Evolutionary conservation across 2,329 filamentous ascomycete species (phyloP), one percentile per base, ranked within the genome.

Genomic region (Ophiosphaerella herpotricha): DNA sequence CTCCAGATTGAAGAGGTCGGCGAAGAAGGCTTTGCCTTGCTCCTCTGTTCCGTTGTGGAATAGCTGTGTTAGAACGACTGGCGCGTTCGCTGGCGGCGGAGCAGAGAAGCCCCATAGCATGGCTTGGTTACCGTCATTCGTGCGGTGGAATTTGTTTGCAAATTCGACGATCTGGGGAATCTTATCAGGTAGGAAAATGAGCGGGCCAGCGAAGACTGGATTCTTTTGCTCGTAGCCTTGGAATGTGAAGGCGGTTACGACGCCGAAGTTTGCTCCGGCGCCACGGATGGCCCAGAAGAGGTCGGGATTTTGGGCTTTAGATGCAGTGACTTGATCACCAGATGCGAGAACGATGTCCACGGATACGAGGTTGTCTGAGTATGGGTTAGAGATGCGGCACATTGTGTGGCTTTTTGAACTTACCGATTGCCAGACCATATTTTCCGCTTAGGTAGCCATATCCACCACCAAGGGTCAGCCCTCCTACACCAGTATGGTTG

Each of bases 401-500:
- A 29, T 29, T 29, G 7, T 29, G 11, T 7, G 26, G 3, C 7
- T 11, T 29, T 29, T 11, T 8, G 11, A 23, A 51, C 43, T 38
- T 77, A 65, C 82, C 81, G 42, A 82, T 79, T 0, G 75, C 75
- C 6, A 86, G 73, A 0, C 85, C 85, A 44, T 83, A 73, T 29
- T 74, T 71, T 1, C 81, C 80, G 23, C 76, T 79, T 13, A 87
- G 70, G 67, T 80, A 79, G 1, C 85, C 83, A 58, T 82, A 84
- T 1, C 84, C 84, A 21, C 83, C 84, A 1, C 82, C 82, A 65
- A 72, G 50, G 1, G 67, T 72, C 12, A 86, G 71, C 0, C 82
- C 85, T 2, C 82, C 84, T 5, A 87, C 80, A 5, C 85, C 84
- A 1, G 83, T 86, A 55, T 86, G 81, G 36, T 82, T 82, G 8